Percentiles rank a stretch among this genome's conserved stretches.
Conservation (phyloP, 345 rosid species). For the Eucalyptus albens region DNA sequence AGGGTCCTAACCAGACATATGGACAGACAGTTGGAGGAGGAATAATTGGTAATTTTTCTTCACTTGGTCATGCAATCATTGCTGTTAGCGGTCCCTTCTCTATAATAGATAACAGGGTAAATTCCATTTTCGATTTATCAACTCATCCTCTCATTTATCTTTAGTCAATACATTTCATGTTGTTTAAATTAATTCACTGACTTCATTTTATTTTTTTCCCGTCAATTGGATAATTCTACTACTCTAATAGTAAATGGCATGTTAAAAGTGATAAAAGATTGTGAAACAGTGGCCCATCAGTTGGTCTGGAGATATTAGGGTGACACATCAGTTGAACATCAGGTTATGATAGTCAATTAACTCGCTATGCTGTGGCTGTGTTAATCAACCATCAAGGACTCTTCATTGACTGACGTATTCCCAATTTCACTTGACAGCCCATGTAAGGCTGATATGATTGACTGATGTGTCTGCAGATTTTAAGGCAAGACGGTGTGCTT, state of each 20-base stretch:
- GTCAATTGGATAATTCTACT: neutral
- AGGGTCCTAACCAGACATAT: conserved; percentile 58
- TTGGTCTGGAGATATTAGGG: neutral
- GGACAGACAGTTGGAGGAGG: conserved; percentile 82
- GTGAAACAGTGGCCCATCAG: neutral
- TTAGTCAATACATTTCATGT: neutral
- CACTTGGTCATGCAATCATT: neutral
- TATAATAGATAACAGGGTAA: neutral
- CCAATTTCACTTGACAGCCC: neutral
- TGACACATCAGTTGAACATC: neutral
- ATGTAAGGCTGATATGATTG: neutral
- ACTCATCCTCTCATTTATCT: neutral
- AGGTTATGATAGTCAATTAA: neutral
- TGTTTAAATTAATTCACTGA: neutral
- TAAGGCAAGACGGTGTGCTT: neutral
- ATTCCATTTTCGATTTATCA: neutral
- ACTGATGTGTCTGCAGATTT: neutral
- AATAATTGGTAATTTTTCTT: conserved; percentile 61
- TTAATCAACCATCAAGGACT: neutral
- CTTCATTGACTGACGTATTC: neutral
- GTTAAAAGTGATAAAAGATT: neutral
- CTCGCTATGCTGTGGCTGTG: neutral
- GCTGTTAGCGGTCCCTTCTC: neutral
- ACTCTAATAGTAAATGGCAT: neutral
- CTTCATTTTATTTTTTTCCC: neutral